Conservation (phyloP, 2,329 filamentous ascomycete genomes). For the Aureobasidium musti region DNA sequence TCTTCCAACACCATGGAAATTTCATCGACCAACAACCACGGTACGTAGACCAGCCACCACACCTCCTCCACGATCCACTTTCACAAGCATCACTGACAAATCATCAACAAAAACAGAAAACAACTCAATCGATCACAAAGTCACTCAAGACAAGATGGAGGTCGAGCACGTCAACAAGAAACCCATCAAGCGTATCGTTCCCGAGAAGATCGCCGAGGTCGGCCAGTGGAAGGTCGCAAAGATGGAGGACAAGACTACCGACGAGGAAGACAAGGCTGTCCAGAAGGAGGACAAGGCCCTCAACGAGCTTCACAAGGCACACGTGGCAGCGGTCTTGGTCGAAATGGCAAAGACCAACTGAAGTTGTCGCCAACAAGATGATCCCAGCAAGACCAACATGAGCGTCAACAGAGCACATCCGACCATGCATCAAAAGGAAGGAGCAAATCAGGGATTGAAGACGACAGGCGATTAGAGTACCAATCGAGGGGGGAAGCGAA, state of each 20-base stretch:
- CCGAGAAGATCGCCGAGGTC: constrained; percentile 14
- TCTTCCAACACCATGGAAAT: not conserved
- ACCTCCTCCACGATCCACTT: not conserved
- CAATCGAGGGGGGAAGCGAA: too few relatives aligned
- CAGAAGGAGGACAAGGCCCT: not conserved
- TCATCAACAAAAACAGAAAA: not conserved
- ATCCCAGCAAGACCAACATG: not conserved
- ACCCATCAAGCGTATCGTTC: not conserved
- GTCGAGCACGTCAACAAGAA: not conserved
- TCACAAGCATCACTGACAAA: not conserved
- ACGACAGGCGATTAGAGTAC: too few relatives aligned
- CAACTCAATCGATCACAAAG: too few relatives aligned
- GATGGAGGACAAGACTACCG: not conserved
- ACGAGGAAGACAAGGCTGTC: not conserved
- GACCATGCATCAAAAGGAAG: too few relatives aligned
- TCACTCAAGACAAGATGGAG: too few relatives aligned
- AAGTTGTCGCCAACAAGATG: not conserved
- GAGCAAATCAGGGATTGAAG: too few relatives aligned
- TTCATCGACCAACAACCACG: not conserved
- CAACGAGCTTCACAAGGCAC: not conserved
- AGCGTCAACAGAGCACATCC: not conserved
- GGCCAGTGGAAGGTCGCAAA: not conserved
- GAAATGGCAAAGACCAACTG: not conserved
- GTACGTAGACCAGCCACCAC: not conserved
- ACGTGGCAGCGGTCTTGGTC: too few relatives aligned